A percentile compares a stretch with the other conserved stretches of the same genome.
Conservation (phyloP, 495 filamentous ascomycete genomes). For the Penicillium egyptiacum region DNA sequence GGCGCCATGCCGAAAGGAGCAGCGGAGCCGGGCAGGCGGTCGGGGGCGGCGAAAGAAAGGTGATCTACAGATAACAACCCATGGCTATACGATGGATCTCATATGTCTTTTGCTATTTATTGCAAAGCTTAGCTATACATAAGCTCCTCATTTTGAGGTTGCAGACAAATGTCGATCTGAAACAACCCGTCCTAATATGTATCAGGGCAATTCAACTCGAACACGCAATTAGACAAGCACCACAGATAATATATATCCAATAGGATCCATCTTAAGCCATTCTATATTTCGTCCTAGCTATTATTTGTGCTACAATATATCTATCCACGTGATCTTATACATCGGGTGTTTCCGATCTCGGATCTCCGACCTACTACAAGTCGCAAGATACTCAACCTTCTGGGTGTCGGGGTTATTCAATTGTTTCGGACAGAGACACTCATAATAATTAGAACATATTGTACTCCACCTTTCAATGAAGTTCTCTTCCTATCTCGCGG, state of each 20-base stretch:
- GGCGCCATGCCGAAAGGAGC: too few relatives aligned
- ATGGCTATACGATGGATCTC: neutral
- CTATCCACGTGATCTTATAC: constrained; percentile 4
- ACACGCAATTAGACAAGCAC: neutral
- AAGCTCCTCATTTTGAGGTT: neutral
- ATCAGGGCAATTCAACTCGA: neutral
- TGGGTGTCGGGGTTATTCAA: neutral
- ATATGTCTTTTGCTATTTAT: neutral
- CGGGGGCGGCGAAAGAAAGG: too few relatives aligned
- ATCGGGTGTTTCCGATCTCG: constrained; percentile 3
- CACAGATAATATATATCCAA: neutral
- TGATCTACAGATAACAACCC: neutral
- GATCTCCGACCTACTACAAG: neutral
- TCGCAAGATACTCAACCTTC: neutral
- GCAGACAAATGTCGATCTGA: neutral
- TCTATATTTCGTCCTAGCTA: neutral
- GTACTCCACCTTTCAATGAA: constrained; percentile 19
- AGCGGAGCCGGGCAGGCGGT: too few relatives aligned
- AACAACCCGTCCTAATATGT: neutral
- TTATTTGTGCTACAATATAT: neutral
- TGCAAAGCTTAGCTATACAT: neutral
- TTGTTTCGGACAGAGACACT: neutral
- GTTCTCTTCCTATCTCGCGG: constrained; percentile 24
- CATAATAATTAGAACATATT: neutral
- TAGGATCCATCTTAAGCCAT: neutral